These are phyloP conservation scores for Euphorbia peplus DNA, from an alignment of 345 rosid genomes.

Conservation along the genomic window DNA sequence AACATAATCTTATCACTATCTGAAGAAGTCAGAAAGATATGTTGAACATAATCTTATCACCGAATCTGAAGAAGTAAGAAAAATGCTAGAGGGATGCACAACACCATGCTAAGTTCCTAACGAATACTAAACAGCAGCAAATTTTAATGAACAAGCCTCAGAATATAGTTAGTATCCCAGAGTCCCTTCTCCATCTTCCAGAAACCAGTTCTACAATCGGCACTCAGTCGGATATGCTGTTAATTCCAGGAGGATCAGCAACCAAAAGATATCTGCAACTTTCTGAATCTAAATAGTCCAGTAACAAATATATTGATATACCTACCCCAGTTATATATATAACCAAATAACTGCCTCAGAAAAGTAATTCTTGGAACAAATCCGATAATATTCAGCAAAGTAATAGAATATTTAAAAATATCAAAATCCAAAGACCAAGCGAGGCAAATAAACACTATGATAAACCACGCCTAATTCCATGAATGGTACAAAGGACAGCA, in stretches of 20 bases:
- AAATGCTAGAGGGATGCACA: conserved; percentile 3
- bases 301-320: conserved; percentile 6
- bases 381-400: conserved; percentile 8
- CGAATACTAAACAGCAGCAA: conserved; percentile 19
- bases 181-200: conserved; percentile 22
- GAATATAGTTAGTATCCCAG: conserved; percentile 11
- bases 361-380: conserved; percentile 2
- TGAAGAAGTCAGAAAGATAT: conserved; percentile 9
- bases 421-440: background rate
- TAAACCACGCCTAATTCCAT: background rate
- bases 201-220: conserved; percentile 9
- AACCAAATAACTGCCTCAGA: conserved; percentile 1
- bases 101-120: conserved; percentile 20
- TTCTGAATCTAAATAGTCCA: conserved; percentile 26
- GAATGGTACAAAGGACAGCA: background rate
- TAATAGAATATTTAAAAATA: background rate
- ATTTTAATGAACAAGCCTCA: conserved; percentile 14
- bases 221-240: conserved; percentile 24
- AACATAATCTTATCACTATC: background rate
- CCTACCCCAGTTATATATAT: conserved; percentile 15
- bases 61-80: conserved; percentile 12
- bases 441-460: conserved; percentile 1
- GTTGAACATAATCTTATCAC: background rate
- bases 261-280: conserved; percentile 30
- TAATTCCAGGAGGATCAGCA: conserved; percentile 18